Conservation (phyloP, 164 flowering plant species). For the Stephania cephalantha region DNA sequence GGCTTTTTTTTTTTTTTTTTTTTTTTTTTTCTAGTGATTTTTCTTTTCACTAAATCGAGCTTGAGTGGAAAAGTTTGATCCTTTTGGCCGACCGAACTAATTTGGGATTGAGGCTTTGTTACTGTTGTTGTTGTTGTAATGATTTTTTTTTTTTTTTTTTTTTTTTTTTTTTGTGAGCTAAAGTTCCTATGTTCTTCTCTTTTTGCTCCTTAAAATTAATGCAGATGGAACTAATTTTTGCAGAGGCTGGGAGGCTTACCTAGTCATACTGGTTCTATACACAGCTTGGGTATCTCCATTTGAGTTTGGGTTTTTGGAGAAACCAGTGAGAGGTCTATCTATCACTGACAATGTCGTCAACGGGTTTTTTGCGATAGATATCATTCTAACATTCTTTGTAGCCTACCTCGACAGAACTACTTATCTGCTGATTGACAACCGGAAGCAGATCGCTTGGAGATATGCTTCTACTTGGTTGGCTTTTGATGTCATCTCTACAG, state of each 20-base stretch:
- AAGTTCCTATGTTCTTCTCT: not conserved
- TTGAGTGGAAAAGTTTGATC: too few relatives aligned
- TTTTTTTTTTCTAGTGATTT: too few relatives aligned
- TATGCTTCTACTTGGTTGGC: conserved; percentile 62
- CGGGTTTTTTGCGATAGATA: conserved; percentile 83
- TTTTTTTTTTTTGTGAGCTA: not conserved
- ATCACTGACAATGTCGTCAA: conserved; percentile 77
- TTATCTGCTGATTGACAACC: conserved; percentile 59
- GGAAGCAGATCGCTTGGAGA: conserved; percentile 66
- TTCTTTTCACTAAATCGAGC: not conserved
- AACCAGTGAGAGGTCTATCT: conserved; percentile 43
- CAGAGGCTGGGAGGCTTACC: conserved; percentile 68
- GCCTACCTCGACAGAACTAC: conserved; percentile 71
- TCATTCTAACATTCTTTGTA: conserved; percentile 77
- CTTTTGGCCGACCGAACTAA: too few relatives aligned
- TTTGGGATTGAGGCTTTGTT: too few relatives aligned
- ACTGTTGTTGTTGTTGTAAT: too few relatives aligned
- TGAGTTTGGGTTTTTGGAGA: conserved; percentile 72
- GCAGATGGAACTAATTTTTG: conserved; percentile 16
- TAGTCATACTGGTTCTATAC: conserved; percentile 64
- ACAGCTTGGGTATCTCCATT: conserved; percentile 96
- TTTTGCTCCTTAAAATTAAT: conserved; percentile 8
- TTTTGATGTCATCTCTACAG: conserved; percentile 79
- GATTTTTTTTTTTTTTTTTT: too few relatives aligned
- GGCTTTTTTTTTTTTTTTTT: too few relatives aligned